A percentile compares a stretch with the other conserved stretches of the same genome.
These are phyloP conservation scores for Cucumis cinereus DNA, from an alignment of 306 rosid species.

Conservation along the genomic window DNA sequence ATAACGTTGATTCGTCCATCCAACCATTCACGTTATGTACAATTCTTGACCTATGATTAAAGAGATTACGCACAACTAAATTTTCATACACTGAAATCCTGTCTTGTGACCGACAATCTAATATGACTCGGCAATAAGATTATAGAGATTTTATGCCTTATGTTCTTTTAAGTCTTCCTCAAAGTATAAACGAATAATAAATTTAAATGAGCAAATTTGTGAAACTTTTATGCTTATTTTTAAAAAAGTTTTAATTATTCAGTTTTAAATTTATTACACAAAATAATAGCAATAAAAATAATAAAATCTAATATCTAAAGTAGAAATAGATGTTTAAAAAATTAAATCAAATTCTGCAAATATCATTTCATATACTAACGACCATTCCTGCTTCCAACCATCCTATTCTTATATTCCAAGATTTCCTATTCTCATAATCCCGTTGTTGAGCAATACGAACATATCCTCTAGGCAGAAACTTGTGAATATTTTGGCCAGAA, in stretches of 20 bases:
- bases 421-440: not conserved
- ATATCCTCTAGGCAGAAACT: not conserved
- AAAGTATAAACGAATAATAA: not conserved
- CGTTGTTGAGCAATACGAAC: not conserved
- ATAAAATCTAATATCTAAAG: not conserved
- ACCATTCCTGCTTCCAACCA: not conserved
- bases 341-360: not conserved
- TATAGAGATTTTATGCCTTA: not conserved
- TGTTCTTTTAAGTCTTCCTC: not conserved
- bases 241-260: not conserved
- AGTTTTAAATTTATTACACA: not conserved
- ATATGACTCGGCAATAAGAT: not conserved
- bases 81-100: not conserved
- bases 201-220: not conserved
- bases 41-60: not conserved
- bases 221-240: not conserved
- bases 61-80: not conserved
- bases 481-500: not conserved
- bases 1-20: not conserved
- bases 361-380: not conserved
- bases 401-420: not conserved
- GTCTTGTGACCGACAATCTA: not conserved
- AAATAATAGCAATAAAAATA: not conserved
- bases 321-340: not conserved
- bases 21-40: not conserved